Percentiles rank a stretch among this genome's conserved stretches.
Evolutionary conservation across 2,329 filamentous ascomycete species (phyloP).

Genomic region (Emergomyces africanus): DNA sequence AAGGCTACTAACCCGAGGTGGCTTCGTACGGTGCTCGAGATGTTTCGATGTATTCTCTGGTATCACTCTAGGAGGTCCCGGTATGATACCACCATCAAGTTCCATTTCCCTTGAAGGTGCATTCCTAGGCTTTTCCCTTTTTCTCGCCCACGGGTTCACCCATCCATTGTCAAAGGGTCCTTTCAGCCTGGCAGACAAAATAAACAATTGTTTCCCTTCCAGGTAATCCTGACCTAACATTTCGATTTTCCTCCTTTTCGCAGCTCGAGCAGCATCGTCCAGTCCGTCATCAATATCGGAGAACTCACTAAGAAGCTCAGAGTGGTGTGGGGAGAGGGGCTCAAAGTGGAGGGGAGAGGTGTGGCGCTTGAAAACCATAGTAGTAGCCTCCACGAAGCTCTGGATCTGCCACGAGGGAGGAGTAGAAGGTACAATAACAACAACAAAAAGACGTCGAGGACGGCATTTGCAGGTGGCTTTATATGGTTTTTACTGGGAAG

Average conservation of each 20-base stretch:
- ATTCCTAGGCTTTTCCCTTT: background rate
- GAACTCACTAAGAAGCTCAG: conserved; percentile 13
- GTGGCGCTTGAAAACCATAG: conserved; percentile 14
- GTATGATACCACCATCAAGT: background rate
- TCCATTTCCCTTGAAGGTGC: background rate
- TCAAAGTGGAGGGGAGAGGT: conserved; percentile 23
- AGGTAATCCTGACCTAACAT: conserved; percentile 29
- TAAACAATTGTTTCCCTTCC: conserved; percentile 31
- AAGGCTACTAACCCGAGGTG: background rate
- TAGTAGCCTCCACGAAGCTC: background rate
- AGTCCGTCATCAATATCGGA: conserved; percentile 30
- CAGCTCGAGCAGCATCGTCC: conserved; percentile 18
- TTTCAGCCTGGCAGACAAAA: conserved; percentile 32
- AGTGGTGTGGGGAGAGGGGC: conserved; percentile 15
- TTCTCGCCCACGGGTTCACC: conserved; percentile 33
- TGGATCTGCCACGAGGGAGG: background rate
- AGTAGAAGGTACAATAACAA: conserved; percentile 4
- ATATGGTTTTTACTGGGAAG: background rate
- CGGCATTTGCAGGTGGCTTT: conserved; percentile 4
- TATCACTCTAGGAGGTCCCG: background rate
- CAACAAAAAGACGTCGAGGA: conserved; percentile 1
- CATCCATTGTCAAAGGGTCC: conserved; percentile 34
- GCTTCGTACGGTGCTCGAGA: background rate
- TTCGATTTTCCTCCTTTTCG: conserved; percentile 33
- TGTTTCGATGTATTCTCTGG: background rate